Base-by-base conservation (phyloP, 225 moss, liverwort and hornwort species). In the Pseudoscleropodium purum region DNA sequence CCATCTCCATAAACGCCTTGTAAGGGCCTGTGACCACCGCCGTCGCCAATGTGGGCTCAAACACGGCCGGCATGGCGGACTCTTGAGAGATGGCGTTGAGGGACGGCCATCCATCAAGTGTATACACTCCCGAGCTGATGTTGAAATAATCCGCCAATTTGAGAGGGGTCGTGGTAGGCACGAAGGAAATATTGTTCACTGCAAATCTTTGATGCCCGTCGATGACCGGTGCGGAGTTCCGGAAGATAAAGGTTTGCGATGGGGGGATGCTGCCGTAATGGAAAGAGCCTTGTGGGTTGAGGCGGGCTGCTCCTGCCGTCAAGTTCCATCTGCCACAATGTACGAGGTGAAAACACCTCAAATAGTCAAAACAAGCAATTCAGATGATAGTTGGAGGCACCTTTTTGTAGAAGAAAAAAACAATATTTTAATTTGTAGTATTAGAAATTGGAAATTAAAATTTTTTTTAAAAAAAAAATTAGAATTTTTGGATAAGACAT, bases 41-140 rank as follows among this genome's bases (percentile, higher is more conserved):
- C 4, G 94, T 93, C 2, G 94, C 92, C 85, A 92, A 66, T 1
- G 75, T 81, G 45, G 91, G 92, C 61, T 89, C 86, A 26, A 93
- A 64, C 70, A 91, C 52, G 31, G 33, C 6, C 9, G 64, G 51
- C 83, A 88, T 86, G 25, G 82, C 1, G 1, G 37, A 45, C n/a
- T 25, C 85, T 39, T 87, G 84, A 59, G 59, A 21, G 8, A 60
- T 4, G n/a, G 92, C 75, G 61, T 91, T 93, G 33, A 93, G n/a
- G 3, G 81, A 88, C 49, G 93, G 91, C 94, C 94, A 93, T 18
- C 87, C 91, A 4, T 94, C 94, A 2, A 92, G 67, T 25, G 92
- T 94, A 9, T 93, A 95, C 9, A 95, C 95, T 8, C 95, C 95
- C 2, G 90, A 87, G 82, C 93, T 94, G 4, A 95, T 94, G 88